Evolutionary conservation across 1,139 yeast genomes (phyloP).

Genomic region (Kluyveromyces sp.): DNA sequence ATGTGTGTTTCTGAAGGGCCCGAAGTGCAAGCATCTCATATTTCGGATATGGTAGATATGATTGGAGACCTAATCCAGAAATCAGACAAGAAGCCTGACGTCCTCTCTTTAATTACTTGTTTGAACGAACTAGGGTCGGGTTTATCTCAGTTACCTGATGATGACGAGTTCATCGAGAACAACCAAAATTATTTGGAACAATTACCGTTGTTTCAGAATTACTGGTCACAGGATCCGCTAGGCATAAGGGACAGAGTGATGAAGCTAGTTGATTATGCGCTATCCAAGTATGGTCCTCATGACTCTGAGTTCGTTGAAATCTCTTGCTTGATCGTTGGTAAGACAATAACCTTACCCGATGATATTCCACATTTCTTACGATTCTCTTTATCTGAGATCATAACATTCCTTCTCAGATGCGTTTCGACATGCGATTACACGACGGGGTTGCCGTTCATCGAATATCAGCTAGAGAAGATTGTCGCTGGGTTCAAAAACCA

Average conservation of each 20-base stretch:
- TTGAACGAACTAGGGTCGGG: conserved; percentile 65
- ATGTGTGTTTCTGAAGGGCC: conserved; percentile 41
- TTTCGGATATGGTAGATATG: conserved; percentile 25
- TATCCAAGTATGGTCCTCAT: conserved; percentile 17
- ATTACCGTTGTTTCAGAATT: conserved; percentile 27
- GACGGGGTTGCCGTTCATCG: conserved; percentile 26
- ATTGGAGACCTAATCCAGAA: conserved; percentile 19
- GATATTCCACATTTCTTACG: conserved; percentile 28
- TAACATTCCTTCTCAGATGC: conserved; percentile 22
- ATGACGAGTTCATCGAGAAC: conserved; percentile 21
- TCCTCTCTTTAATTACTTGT: conserved; percentile 52
- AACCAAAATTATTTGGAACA: conserved; percentile 18
- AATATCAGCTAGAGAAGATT: conserved; percentile 25
- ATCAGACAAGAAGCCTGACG: conserved; percentile 31
- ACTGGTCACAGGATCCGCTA: conserved; percentile 37
- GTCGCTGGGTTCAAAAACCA: conserved; percentile 19
- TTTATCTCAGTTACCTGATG: conserved; percentile 42
- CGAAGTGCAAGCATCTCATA: conserved; percentile 33
- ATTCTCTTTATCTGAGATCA: conserved; percentile 25
- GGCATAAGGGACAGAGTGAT: conserved; percentile 28
- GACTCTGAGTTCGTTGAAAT: conserved; percentile 28
- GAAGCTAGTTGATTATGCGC: conserved; percentile 22
- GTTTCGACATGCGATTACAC: conserved; percentile 17
- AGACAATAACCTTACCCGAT: conserved; percentile 22
- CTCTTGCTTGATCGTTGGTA: conserved; percentile 28